Base-by-base conservation (phyloP, 768 basidiomycete species). In the Pleurotus salmoneostramineus region DNA sequence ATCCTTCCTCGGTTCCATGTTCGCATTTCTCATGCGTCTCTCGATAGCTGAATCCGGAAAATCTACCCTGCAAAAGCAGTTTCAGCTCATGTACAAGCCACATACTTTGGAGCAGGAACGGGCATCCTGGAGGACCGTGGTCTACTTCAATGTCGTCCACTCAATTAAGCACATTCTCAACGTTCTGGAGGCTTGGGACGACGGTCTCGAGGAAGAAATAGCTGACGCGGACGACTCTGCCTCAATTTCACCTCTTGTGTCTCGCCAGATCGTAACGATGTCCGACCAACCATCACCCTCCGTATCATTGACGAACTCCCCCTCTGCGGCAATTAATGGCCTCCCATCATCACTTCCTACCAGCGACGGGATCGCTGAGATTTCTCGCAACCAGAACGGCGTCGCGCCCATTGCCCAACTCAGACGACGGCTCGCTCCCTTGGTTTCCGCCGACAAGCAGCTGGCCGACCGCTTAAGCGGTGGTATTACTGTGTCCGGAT, bases 41-140 rank as follows among this genome's bases (percentile, higher is more conserved):
- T 17, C 47, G 64, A 27, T 10, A 55, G 88, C 88, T 40, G 88
- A 90, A 74, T 89, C 85, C 48, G 88, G 87, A 63, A 89, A 90
- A 67, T 85, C 85, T 34, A 89, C 87, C 3, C 78, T 90, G 48
- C 87, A 88, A 70, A 89, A 89, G 67, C 88, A 88, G 65, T 89
- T 88, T 63, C 88, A 90, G 68, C 81, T 91, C 63, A 88, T 91
- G 83, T 91, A 91, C 70, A 84, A 81, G 58, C 90, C 88, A 6
- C 80, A 78, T 60, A 83, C 85, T 43, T 72, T 89, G 43, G 87
- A 89, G 58, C 77, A 78, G 59, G 88, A 90, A 64, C 84, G 88
- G 15, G 70, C 78, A 50, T 87, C 86, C 47, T 90, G 88, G 88
- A 80, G 84, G 57, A 85, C 83, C 10, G 81, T 90, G 63, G 82